These are phyloP conservation scores for Esteya vermicola DNA, from an alignment of 2,329 filamentous ascomycete genomes.

Conservation along the genomic window DNA sequence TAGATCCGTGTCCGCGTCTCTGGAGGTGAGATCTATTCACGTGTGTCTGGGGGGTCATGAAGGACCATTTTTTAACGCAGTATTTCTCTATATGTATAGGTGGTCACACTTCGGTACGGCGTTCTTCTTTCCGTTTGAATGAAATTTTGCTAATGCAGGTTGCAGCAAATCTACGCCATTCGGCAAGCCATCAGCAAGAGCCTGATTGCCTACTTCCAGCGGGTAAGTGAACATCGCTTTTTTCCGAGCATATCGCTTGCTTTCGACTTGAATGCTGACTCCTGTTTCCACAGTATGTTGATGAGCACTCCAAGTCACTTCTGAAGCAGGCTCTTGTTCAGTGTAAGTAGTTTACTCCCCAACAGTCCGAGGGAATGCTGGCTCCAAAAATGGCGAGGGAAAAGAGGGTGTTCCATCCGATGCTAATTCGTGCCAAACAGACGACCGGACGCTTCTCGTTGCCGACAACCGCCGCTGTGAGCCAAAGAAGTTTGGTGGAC, in stretches of 20 bases:
- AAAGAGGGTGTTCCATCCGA: too few species aligned
- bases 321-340: constrained; percentile 93
- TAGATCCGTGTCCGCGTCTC: constrained; percentile 86
- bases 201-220: constrained; percentile 29
- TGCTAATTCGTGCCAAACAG: not conserved
- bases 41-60: not conserved
- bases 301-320: constrained; percentile 99
- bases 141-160: constrained; percentile 1
- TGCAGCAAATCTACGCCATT: constrained; percentile 55
- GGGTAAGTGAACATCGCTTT: constrained; percentile 29
- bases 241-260: too few species aligned
- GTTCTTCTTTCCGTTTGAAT: not conserved
- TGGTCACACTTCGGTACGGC: constrained; percentile 12
- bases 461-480: constrained; percentile 98
- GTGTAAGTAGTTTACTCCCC: too few species aligned
- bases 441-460: constrained; percentile 58
- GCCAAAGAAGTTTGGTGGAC: constrained; percentile 96
- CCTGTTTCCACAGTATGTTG: constrained; percentile 64
- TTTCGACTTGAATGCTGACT: constrained; percentile 76
- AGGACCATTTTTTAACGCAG: constrained; percentile 1
- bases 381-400: too few species aligned
- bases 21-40: constrained; percentile 51
- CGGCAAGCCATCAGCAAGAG: constrained; percentile 98
- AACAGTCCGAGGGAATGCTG: too few species aligned
- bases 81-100: constrained; percentile 21